Conservation (phyloP, 2,329 filamentous ascomycete genomes). For the Paecilomyces fulvus region DNA sequence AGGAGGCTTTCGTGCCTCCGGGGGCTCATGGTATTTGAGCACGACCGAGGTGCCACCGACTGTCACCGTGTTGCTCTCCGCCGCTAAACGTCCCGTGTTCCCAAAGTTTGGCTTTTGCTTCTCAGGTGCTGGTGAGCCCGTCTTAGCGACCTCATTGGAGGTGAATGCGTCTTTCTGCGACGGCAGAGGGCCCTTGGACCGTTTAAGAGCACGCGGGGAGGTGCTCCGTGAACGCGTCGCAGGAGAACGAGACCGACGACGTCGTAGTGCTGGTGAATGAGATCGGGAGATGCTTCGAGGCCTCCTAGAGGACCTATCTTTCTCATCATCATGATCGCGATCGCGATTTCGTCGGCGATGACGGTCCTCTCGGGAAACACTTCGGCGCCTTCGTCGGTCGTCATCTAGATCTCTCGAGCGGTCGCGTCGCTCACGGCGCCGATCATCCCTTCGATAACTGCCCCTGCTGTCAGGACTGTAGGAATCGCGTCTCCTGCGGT, state of each 20-base stretch:
- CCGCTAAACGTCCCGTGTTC: slow-evolving; percentile 71
- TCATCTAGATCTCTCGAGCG: slow-evolving; percentile 16
- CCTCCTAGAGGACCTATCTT: slow-evolving; percentile 14
- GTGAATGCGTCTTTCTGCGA: slow-evolving; percentile 40
- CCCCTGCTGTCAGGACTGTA: slow-evolving; percentile 18
- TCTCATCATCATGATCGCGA: slow-evolving; percentile 11
- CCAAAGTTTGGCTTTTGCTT: slow-evolving; percentile 83
- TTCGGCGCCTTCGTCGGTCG: slow-evolving; percentile 18
- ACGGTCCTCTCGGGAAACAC: slow-evolving; percentile 18
- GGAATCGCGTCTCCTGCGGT: slow-evolving; percentile 15
- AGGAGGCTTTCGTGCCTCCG: slow-evolving; percentile 83
- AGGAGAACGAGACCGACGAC: slow-evolving; percentile 19
- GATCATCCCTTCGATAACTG: slow-evolving; percentile 13
- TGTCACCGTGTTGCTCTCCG: slow-evolving; percentile 74
- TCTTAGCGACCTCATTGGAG: slow-evolving; percentile 18
- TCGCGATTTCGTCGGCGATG: slow-evolving; percentile 19
- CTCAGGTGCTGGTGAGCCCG: slow-evolving; percentile 21
- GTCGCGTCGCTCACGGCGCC: slow-evolving; percentile 16
- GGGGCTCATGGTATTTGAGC: slow-evolving; percentile 92
- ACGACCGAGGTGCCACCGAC: slow-evolving; percentile 56
- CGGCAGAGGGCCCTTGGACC: slow-evolving; percentile 34
- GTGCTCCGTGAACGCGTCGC: slow-evolving; percentile 17
- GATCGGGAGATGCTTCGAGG: slow-evolving; percentile 14
- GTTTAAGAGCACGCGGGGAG: slow-evolving; percentile 19
- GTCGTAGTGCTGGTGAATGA: slow-evolving; percentile 6